A percentile compares a stretch with the other conserved stretches of the same genome.
Evolutionary conservation across 2,329 filamentous ascomycete species (phyloP).

Genomic region (Colletotrichum limetticola): DNA sequence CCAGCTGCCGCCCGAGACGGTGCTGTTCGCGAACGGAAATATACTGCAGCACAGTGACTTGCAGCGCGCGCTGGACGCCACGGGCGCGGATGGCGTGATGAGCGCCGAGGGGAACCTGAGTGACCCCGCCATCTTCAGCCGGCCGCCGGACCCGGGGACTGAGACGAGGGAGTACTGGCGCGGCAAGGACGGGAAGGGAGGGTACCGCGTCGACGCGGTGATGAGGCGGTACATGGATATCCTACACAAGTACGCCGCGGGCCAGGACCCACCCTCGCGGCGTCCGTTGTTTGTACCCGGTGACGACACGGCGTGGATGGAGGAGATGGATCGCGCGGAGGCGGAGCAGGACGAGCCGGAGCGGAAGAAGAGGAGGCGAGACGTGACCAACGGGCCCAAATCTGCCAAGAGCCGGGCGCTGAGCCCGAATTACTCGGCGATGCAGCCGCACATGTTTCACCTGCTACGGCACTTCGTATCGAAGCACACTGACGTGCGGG

Average conservation of each 20-base stretch:
- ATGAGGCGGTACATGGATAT: conserved; percentile 92
- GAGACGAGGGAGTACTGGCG: conserved; percentile 85
- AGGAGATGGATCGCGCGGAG: conserved; percentile 41
- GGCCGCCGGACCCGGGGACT: conserved; percentile 67
- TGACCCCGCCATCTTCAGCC: conserved; percentile 87
- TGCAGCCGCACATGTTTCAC: conserved; percentile 95
- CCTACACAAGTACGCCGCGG: conserved; percentile 81
- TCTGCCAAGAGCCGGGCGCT: conserved; percentile 51
- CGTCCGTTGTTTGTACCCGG: conserved; percentile 79
- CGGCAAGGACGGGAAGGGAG: conserved; percentile 80
- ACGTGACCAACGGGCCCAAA: conserved; percentile 35
- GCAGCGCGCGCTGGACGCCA: conserved; percentile 79
- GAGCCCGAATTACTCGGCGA: conserved; percentile 81
- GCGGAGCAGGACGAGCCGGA: conserved; percentile 58
- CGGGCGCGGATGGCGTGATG: conserved; percentile 94
- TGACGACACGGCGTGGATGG: conserved; percentile 60
- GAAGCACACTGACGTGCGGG: conserved; percentile 83
- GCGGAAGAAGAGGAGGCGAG: conserved; percentile 62
- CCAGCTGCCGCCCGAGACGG: conserved; percentile 84
- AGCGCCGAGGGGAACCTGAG: conserved; percentile 95
- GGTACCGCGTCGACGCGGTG: conserved; percentile 89
- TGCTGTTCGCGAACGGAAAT: conserved; percentile 97
- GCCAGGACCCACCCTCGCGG: conserved; percentile 71
- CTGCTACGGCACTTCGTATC: conserved; percentile 85
- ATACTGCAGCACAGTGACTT: conserved; percentile 85